Conservation (phyloP, 2,329 filamentous ascomycete species). For the Penicillium digitatum region DNA sequence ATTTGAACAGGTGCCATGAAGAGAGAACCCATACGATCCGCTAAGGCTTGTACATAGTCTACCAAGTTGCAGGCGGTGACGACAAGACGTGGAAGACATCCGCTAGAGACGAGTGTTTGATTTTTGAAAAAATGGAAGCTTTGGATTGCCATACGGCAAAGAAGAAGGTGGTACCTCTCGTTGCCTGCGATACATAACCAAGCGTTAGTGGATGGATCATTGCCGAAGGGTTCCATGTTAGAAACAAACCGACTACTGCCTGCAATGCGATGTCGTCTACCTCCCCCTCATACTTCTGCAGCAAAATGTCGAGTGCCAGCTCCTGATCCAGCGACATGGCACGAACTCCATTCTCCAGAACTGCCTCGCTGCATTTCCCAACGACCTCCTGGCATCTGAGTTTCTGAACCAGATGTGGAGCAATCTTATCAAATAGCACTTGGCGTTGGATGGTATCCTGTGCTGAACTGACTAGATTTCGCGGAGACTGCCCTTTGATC, state of each 20-base stretch:
- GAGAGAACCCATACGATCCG: conserved; percentile 18
- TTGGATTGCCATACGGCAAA: conserved; percentile 35
- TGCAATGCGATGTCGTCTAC: conserved; percentile 37
- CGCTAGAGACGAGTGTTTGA: conserved; percentile 25
- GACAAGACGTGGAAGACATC: conserved; percentile 27
- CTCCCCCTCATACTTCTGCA: conserved; percentile 37
- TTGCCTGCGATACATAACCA: conserved; percentile 21
- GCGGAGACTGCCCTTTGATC: conserved; percentile 38
- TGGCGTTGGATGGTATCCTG: conserved; percentile 37
- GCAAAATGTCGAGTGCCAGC: conserved; percentile 34
- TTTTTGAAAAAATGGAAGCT: conserved; percentile 38
- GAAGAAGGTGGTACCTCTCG: conserved; percentile 28
- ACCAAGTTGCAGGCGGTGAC: conserved; percentile 32
- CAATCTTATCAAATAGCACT: conserved; percentile 33
- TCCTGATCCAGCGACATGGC: conserved; percentile 40
- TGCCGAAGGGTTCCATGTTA: background rate
- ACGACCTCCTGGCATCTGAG: conserved; percentile 39
- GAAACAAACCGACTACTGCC: conserved; percentile 29
- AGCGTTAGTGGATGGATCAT: conserved; percentile 2
- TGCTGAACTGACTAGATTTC: conserved; percentile 32
- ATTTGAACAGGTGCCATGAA: conserved; percentile 29
- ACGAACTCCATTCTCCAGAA: conserved; percentile 39
- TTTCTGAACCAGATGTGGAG: conserved; percentile 34
- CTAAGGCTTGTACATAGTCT: conserved; percentile 26
- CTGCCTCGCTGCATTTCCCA: conserved; percentile 35